Evolutionary conservation across 2,329 filamentous ascomycete species (phyloP), one percentile per base, ranked within the genome.

Genomic region (Epicoccum sorghinum): DNA sequence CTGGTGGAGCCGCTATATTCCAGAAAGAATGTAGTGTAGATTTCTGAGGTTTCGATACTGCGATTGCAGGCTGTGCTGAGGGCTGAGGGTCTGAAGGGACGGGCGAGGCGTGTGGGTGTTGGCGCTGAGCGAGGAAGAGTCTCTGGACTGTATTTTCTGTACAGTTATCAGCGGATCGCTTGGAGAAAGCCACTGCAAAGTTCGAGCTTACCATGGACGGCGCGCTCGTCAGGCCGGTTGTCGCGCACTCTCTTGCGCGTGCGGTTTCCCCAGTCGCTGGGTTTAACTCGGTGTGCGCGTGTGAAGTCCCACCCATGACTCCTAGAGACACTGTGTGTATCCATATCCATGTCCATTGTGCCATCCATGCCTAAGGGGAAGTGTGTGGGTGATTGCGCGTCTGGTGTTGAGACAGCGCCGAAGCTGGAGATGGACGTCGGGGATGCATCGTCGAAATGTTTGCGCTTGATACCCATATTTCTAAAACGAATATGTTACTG

Each of bases 181-280:
- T 4, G 14, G 4, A 12, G 22, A 18, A 37, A 10, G 2, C n/a
- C 4, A 6, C 2, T 25, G 8, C 12, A 10, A 1, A n/a, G 13
- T 38, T 7, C 3, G 10, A 22, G 24, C 60, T 25, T 72, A 86
- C 84, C 79, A 66, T 85, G 81, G 51, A 87, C 78, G 13, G 76
- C 70, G 48, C 79, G 73, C 49, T 85, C 83, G 48, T 84, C 79
- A 0, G 84, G 85, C 39, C 84, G 77, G 63, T 82, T 80, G 67
- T 86, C 80, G 54, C 84, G 78, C 59, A 82, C 79, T 30, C 85
- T 74, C 70, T 87, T 87, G 55, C 81, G 77, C 51, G 85, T 87
- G 14, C 85, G 80, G 57, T 79, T 80, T 61, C 82, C 78, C 39
- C 85, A 77, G 61, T 85, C 64, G 14, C 67, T 67, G 33, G 48